These are phyloP conservation scores for Russula compacta DNA, from an alignment of 768 basidiomycete genomes.

Conservation along the genomic window DNA sequence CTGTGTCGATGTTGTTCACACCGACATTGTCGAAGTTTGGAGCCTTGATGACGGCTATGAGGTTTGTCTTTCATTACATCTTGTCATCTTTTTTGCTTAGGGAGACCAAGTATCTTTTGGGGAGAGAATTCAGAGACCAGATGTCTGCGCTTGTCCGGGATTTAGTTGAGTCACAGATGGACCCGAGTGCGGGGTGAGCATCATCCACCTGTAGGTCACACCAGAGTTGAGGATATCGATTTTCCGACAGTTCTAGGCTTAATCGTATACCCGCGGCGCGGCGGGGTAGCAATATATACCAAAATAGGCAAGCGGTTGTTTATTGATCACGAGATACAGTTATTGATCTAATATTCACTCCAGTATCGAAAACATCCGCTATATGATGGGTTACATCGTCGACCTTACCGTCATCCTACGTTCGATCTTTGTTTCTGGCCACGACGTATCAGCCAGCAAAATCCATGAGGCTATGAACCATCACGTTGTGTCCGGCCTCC, in stretches of 20 bases:
- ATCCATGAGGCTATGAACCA: background rate
- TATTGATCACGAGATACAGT: too few relatives aligned
- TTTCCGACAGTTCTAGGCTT: background rate
- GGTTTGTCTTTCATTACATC: background rate
- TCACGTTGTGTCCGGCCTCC: background rate
- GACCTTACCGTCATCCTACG: background rate
- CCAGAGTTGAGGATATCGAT: background rate
- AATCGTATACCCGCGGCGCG: background rate
- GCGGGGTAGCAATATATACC: background rate
- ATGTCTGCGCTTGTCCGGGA: background rate
- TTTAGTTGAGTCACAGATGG: background rate
- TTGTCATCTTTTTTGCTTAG: background rate
- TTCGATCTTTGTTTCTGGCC: background rate
- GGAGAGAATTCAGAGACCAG: background rate
- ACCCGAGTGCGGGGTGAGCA: background rate
- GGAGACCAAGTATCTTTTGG: slow-evolving; percentile 2
- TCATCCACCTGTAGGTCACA: background rate
- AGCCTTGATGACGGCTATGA: background rate
- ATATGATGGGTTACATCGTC: slow-evolving; percentile 8
- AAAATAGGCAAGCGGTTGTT: background rate
- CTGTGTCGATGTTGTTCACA: background rate
- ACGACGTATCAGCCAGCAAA: background rate
- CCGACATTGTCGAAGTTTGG: slow-evolving; percentile 1
- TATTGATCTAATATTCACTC: background rate
- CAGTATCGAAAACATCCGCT: background rate